Conservation (phyloP, 2,329 filamentous ascomycete species). For the Akanthomyces dipterigenus region DNA sequence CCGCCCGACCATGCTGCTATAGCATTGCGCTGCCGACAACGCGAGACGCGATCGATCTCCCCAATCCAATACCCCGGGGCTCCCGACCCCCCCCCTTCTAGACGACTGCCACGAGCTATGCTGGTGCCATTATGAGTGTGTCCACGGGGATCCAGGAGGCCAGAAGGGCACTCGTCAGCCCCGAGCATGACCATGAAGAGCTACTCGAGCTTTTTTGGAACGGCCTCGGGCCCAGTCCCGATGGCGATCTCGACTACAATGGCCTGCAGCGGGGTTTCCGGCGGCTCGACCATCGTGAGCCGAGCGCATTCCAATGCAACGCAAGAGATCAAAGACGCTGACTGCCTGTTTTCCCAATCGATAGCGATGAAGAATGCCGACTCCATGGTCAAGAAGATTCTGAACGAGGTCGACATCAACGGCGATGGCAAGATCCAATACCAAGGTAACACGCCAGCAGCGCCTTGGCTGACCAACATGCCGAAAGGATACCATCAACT, state of each 20-base stretch:
- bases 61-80: slow-evolving; percentile 7
- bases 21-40: background rate
- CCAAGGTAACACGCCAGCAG: slow-evolving; percentile 55
- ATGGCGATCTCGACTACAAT: slow-evolving; percentile 76
- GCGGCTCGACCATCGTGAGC: slow-evolving; percentile 84
- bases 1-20: slow-evolving; percentile 10
- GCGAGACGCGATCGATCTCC: slow-evolving; percentile 3
- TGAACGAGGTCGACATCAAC: slow-evolving; percentile 77
- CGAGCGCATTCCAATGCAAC: background rate
- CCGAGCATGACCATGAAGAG: slow-evolving; percentile 70
- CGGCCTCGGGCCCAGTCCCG: slow-evolving; percentile 68
- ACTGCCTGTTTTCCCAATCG: slow-evolving; percentile 14
- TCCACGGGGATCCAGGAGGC: slow-evolving; percentile 45
- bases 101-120: slow-evolving; percentile 25
- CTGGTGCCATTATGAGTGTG: slow-evolving; percentile 28
- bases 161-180: slow-evolving; percentile 65
- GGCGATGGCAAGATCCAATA: slow-evolving; percentile 87
- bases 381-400: slow-evolving; percentile 70
- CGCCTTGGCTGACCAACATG: background rate
- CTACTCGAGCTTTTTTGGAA: slow-evolving; percentile 80
- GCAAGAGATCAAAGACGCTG: slow-evolving; percentile 14
- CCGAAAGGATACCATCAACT: background rate
- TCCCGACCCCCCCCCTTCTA: slow-evolving; percentile 9
- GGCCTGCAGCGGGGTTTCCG: slow-evolving; percentile 77
- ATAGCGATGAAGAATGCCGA: slow-evolving; percentile 83